phyloP scores from a whole-genome alignment of 805 yeast genomes.

The Yarrowia sp. region DNA sequence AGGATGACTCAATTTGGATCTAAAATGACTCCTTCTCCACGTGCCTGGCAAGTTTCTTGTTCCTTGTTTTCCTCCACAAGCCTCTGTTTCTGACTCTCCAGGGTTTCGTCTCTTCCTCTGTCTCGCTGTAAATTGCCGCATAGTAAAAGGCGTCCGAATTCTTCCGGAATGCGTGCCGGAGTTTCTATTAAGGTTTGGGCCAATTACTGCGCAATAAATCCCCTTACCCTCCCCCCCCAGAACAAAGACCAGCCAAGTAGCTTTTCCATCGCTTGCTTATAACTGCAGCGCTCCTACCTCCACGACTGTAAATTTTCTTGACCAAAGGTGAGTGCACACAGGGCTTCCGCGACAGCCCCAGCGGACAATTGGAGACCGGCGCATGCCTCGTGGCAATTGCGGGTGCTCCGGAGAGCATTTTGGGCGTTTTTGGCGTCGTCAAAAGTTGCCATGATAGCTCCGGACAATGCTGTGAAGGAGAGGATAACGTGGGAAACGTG shows the following conservation, averaged over 20 bases:
- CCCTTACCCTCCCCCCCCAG: conserved; percentile 27
- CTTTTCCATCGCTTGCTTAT: conserved; percentile 26
- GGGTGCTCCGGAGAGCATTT: not conserved
- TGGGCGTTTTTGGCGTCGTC: not conserved
- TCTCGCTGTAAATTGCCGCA: conserved; percentile 25
- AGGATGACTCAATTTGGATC: not conserved
- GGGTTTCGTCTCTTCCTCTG: not conserved
- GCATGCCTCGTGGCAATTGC: not conserved
- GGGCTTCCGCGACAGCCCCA: not conserved
- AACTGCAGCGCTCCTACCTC: conserved; percentile 25
- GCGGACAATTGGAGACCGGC: not conserved
- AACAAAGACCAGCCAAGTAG: conserved; percentile 18
- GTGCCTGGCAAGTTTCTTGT: not conserved
- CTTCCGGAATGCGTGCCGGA: conserved; percentile 25
- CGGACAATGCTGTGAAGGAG: not conserved
- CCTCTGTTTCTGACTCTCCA: not conserved
- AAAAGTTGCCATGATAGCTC: not conserved
- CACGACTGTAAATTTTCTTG: conserved; percentile 26
- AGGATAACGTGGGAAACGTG: not conserved
- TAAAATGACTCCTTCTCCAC: not conserved
- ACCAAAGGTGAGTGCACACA: conserved; percentile 18
- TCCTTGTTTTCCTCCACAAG: not conserved
- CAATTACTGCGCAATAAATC: conserved; percentile 25
- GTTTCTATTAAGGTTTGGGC: conserved; percentile 26
- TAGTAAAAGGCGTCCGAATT: conserved; percentile 15